These are phyloP conservation scores for Sclerotinia spermophila DNA, from an alignment of 2,329 filamentous ascomycete genomes.

Conservation along the genomic window DNA sequence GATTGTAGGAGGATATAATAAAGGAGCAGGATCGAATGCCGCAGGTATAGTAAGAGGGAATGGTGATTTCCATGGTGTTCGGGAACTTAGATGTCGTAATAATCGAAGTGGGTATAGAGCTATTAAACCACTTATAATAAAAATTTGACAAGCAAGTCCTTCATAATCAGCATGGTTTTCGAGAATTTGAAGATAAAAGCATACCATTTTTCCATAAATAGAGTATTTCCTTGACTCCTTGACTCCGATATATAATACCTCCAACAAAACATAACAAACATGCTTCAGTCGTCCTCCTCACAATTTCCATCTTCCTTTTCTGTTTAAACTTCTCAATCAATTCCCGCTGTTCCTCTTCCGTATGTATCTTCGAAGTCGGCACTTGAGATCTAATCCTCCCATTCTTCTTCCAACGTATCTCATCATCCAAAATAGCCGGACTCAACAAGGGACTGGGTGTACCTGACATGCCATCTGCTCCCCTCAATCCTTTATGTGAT, in stretches of 20 bases:
- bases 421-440: constrained; percentile 44
- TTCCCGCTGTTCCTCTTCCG: constrained; percentile 27
- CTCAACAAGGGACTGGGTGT: constrained; percentile 54
- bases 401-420: constrained; percentile 19
- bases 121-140: constrained; percentile 42
- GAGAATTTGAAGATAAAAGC: constrained; percentile 12
- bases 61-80: constrained; percentile 27
- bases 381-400: constrained; percentile 20
- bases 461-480: constrained; percentile 54
- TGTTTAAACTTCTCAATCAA: constrained; percentile 40
- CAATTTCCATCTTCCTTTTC: constrained; percentile 46
- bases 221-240: constrained; percentile 45
- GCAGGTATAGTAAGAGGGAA: constrained; percentile 55
- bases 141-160: constrained; percentile 34
- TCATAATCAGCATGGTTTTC: constrained; percentile 24
- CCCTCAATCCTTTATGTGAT: constrained; percentile 74
- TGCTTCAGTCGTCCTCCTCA: constrained; percentile 52
- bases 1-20: constrained; percentile 79
- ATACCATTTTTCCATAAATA: constrained; percentile 50
- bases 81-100: constrained; percentile 42
- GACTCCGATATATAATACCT: constrained; percentile 44
- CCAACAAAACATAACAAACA: constrained; percentile 49
- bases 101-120: constrained; percentile 59
- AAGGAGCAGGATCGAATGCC: constrained; percentile 84
- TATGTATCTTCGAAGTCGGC: constrained; percentile 8